These are phyloP conservation scores for Pueraria montana DNA, from an alignment of 306 rosid species.

Conservation along the genomic window DNA sequence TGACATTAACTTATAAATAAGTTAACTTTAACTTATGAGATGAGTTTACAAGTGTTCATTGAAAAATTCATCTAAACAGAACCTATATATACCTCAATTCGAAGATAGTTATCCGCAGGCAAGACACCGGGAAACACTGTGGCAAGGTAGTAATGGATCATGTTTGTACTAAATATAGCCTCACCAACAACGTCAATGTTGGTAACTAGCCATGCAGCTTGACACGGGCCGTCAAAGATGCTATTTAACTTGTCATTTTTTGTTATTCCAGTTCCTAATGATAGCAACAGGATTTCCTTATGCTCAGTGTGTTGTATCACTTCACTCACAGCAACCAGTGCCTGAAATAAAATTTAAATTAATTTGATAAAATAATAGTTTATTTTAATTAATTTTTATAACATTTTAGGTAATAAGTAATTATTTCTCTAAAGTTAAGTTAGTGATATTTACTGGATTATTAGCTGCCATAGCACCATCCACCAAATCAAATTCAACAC, in stretches of 20 bases:
- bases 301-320: background rate
- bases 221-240: background rate
- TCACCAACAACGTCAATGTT: background rate
- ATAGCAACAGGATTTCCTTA: background rate
- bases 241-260: background rate
- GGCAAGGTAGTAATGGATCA: constrained; percentile 39
- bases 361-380: no score
- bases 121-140: constrained; percentile 22
- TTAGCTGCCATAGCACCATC: constrained; percentile 39
- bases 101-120: background rate
- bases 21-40: no score
- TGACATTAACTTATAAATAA: no score
- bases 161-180: background rate
- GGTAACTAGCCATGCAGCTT: background rate
- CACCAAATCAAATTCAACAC: background rate
- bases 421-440: background rate
- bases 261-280: background rate
- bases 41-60: no score
- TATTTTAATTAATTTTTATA: no score
- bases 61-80: no score
- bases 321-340: background rate
- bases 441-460: constrained; percentile 39
- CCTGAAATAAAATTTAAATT: background rate
- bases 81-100: constrained; percentile 22
- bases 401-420: no score